Conservation (phyloP, 805 yeast species). For the Cyberlindnera samutprakarnensis region DNA sequence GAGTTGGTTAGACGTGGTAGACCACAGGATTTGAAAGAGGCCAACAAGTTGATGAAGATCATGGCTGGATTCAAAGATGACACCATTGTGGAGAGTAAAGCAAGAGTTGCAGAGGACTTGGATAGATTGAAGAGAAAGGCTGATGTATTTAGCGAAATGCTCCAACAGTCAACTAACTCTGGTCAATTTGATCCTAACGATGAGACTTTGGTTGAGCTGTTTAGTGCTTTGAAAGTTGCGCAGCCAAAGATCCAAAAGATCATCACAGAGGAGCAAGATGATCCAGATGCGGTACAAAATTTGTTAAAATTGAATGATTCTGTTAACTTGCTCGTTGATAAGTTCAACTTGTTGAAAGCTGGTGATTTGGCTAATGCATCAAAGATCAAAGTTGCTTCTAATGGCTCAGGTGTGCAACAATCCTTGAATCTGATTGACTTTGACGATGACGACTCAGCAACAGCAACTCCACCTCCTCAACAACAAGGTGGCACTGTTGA, state of each 20-base stretch:
- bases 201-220: conserved; percentile 77
- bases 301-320: conserved; percentile 67
- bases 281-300: conserved; percentile 57
- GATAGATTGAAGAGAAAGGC: conserved; percentile 80
- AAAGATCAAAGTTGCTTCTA: conserved; percentile 33
- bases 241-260: conserved; percentile 84
- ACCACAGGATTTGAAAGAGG: conserved; percentile 93
- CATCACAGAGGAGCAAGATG: conserved; percentile 70
- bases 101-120: conserved; percentile 75
- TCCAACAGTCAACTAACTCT: conserved; percentile 39
- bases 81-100: conserved; percentile 53
- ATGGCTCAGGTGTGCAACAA: conserved; percentile 24
- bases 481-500: conserved; percentile 36
- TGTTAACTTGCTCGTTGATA: conserved; percentile 59
- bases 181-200: conserved; percentile 31
- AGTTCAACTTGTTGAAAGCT: conserved; percentile 54
- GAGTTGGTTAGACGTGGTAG: conserved; percentile 92
- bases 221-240: conserved; percentile 69
- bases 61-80: conserved; percentile 97
- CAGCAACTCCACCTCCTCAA: conserved; percentile 22
- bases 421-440: conserved; percentile 64
- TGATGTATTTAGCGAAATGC: conserved; percentile 83
- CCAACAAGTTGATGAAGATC: conserved; percentile 92
- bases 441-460: conserved; percentile 37
- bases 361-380: conserved; percentile 57